Evolutionary conservation across 2,329 filamentous ascomycete species (phyloP).

Genomic region (Sporothrix dimorphospora): DNA sequence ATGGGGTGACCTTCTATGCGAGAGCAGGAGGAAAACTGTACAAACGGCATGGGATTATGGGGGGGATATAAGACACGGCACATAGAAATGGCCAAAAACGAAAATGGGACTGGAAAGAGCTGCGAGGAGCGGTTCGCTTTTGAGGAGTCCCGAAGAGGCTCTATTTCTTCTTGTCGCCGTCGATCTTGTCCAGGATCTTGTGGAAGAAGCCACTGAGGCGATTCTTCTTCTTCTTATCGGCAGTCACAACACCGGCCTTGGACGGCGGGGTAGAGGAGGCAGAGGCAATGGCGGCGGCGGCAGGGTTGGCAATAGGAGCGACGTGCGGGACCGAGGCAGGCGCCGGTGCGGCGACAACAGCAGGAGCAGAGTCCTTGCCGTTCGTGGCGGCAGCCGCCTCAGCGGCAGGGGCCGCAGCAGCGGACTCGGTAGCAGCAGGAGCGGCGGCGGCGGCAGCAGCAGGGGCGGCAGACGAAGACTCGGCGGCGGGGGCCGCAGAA

Average conservation of each 20-base stretch:
- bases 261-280: slow-evolving; percentile 39
- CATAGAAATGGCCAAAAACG: background rate
- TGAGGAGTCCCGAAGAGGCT: background rate
- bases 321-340: slow-evolving; percentile 43
- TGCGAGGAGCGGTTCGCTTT: background rate
- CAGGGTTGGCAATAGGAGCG: slow-evolving; percentile 39
- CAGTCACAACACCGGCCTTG: slow-evolving; percentile 41
- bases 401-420: slow-evolving; percentile 19
- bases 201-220: slow-evolving; percentile 65
- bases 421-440: slow-evolving; percentile 34
- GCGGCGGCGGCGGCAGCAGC: slow-evolving; percentile 24
- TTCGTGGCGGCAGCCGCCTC: slow-evolving; percentile 41
- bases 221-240: slow-evolving; percentile 69
- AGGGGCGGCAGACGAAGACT: slow-evolving; percentile 31
- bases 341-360: slow-evolving; percentile 25
- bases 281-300: slow-evolving; percentile 29
- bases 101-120: background rate
- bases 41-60: background rate
- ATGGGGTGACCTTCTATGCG: slow-evolving; percentile 16
- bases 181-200: slow-evolving; percentile 57
- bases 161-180: slow-evolving; percentile 38
- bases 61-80: slow-evolving; percentile 2
- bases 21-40: slow-evolving; percentile 14
- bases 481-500: slow-evolving; percentile 25
- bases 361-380: slow-evolving; percentile 40